phyloP scores from a whole-genome alignment of 768 basidiomycete genomes.

The Hydnomerulius pinastri region DNA sequence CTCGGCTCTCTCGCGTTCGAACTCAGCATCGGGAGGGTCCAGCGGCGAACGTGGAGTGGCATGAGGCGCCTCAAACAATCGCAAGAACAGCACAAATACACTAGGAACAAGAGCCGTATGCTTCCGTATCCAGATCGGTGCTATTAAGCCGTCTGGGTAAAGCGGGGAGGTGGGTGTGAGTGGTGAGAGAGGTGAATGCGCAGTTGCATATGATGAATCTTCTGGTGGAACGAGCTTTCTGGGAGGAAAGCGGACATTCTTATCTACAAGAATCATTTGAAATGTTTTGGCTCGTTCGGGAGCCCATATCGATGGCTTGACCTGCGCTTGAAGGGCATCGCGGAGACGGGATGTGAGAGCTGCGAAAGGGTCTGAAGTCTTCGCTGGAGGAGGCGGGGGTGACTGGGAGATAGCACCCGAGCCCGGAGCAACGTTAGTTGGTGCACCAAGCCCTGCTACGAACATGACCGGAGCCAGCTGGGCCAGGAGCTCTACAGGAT shows the following conservation, averaged over 20 bases:
- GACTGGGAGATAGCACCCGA: constrained; percentile 21
- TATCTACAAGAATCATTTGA: constrained; percentile 83
- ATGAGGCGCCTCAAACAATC: constrained; percentile 69
- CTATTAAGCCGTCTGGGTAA: constrained; percentile 93
- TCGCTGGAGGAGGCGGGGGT: constrained; percentile 26
- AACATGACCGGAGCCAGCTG: constrained; percentile 95
- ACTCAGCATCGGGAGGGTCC: constrained; percentile 53
- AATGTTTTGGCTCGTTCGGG: constrained; percentile 75
- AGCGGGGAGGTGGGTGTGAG: constrained; percentile 86
- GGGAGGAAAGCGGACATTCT: constrained; percentile 82
- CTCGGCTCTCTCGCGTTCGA: constrained; percentile 56
- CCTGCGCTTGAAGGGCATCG: constrained; percentile 64
- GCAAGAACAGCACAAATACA: constrained; percentile 90
- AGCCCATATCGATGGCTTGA: constrained; percentile 69
- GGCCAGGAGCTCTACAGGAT: constrained; percentile 85
- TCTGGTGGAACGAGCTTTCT: constrained; percentile 68
- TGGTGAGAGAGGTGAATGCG: constrained; percentile 94
- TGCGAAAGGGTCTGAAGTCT: constrained; percentile 60
- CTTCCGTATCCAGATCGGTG: constrained; percentile 97
- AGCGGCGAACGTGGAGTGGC: constrained; percentile 52
- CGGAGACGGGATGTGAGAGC: constrained; percentile 63
- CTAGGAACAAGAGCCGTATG: constrained; percentile 90
- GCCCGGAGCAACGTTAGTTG: constrained; percentile 17
- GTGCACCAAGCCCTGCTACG: constrained; percentile 75
- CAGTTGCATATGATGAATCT: constrained; percentile 53